Conservation (phyloP, 768 basidiomycete genomes). For the Rhodotorula paludigena region DNA sequence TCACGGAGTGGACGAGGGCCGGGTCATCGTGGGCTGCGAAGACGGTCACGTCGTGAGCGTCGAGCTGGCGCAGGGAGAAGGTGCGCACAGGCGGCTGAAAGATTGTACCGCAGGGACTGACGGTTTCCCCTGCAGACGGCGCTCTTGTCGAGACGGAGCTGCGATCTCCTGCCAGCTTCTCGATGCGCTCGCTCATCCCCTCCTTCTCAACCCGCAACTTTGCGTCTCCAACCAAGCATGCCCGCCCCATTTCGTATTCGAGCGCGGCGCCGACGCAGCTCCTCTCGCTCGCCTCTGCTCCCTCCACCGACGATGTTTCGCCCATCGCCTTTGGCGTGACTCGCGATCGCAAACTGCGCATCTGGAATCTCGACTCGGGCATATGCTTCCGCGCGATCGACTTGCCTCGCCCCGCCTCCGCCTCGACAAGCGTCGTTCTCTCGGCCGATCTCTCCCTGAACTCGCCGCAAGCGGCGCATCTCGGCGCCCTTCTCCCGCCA, state of each 20-base stretch:
- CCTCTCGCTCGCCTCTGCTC: constrained; percentile 60
- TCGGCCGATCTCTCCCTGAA: constrained; percentile 11
- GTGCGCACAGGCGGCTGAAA: neutral
- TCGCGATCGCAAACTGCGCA: constrained; percentile 72
- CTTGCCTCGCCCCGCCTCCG: constrained; percentile 55
- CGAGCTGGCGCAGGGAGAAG: constrained; percentile 2
- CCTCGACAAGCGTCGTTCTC: constrained; percentile 23
- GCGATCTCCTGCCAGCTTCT: constrained; percentile 25
- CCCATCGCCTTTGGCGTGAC: constrained; percentile 77
- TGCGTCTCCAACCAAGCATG: constrained; percentile 54
- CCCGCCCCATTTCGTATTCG: constrained; percentile 50
- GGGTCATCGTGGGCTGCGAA: constrained; percentile 17
- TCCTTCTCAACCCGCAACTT: constrained; percentile 68
- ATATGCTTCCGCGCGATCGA: constrained; percentile 49
- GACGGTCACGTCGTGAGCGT: constrained; percentile 10
- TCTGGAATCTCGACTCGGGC: constrained; percentile 60
- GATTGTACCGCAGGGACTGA: neutral
- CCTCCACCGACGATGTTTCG: constrained; percentile 65
- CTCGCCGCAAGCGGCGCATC: neutral
- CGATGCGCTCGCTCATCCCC: constrained; percentile 33
- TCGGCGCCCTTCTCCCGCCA: constrained; percentile 63
- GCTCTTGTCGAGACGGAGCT: constrained; percentile 26
- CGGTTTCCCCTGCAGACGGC: neutral
- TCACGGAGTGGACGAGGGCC: constrained; percentile 15
- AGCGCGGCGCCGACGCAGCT: constrained; percentile 56